These are phyloP conservation scores for Hymenoscyphus repandus DNA, from an alignment of 2,329 filamentous ascomycete genomes.

Conservation along the genomic window DNA sequence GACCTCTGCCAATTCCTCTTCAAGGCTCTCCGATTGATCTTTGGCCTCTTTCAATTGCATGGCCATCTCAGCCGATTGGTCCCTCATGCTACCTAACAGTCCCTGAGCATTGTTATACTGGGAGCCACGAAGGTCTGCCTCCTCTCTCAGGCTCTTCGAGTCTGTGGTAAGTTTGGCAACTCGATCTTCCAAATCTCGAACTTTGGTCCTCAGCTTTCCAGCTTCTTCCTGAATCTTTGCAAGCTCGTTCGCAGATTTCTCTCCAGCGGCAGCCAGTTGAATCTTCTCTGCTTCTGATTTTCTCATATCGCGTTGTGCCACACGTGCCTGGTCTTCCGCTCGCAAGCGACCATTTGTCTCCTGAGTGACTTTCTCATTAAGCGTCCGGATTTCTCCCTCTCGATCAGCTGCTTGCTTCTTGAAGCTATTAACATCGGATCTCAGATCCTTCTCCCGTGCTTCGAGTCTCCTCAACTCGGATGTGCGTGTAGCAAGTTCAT, in stretches of 20 bases:
- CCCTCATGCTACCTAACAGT: slow-evolving; percentile 85
- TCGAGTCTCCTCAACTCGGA: slow-evolving; percentile 71
- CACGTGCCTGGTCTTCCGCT: slow-evolving; percentile 73
- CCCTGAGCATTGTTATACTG: slow-evolving; percentile 83
- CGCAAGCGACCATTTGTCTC: slow-evolving; percentile 67
- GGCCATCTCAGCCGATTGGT: slow-evolving; percentile 81
- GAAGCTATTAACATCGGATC: slow-evolving; percentile 63
- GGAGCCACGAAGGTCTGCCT: slow-evolving; percentile 76
- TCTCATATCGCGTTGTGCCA: slow-evolving; percentile 71
- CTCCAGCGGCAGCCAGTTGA: slow-evolving; percentile 66
- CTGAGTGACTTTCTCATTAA: slow-evolving; percentile 73
- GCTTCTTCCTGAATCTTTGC: slow-evolving; percentile 68
- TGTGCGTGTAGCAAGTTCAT: slow-evolving; percentile 60
- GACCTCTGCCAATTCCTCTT: slow-evolving; percentile 87
- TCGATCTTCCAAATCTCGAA: slow-evolving; percentile 69
- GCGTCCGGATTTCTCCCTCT: slow-evolving; percentile 68
- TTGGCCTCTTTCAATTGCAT: slow-evolving; percentile 89
- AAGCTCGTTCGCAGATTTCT: slow-evolving; percentile 67
- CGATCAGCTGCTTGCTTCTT: slow-evolving; percentile 68
- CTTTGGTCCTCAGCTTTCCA: slow-evolving; percentile 54
- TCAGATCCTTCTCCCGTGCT: slow-evolving; percentile 74
- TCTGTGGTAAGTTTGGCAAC: slow-evolving; percentile 64
- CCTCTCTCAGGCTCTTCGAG: slow-evolving; percentile 64
- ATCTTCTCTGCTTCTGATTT: slow-evolving; percentile 74
- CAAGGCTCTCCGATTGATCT: slow-evolving; percentile 74